Percentiles rank a stretch among this genome's conserved stretches.
phyloP scores from a whole-genome alignment of 2,329 filamentous ascomycete genomes.

The Aureobasidium sp. region DNA sequence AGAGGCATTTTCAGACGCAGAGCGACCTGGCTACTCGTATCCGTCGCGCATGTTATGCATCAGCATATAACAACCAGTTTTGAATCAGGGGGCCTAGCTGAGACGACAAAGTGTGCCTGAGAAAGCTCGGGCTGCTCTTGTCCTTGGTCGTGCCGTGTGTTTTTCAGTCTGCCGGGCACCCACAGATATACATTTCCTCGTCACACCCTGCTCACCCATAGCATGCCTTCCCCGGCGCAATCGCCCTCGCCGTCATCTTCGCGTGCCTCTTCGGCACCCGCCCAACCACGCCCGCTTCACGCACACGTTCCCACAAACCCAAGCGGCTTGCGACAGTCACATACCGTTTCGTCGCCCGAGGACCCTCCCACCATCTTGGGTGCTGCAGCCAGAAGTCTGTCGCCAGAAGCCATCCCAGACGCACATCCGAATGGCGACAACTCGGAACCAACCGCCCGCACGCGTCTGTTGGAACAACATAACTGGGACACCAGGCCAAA shows the following conservation, averaged over 20 bases:
- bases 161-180: neutral
- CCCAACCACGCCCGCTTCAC: constrained; percentile 8
- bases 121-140: constrained; percentile 7
- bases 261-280: constrained; percentile 3
- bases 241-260: constrained; percentile 1
- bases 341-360: constrained; percentile 15
- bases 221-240: neutral
- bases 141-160: neutral
- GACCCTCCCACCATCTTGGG: neutral
- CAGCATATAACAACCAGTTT: too few species aligned
- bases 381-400: neutral
- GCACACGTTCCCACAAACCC: constrained; percentile 17
- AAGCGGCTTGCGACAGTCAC: constrained; percentile 17
- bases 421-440: neutral
- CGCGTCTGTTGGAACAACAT: constrained; percentile 34
- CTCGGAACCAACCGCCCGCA: constrained; percentile 31
- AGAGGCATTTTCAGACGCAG: too few species aligned
- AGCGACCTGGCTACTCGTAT: too few species aligned
- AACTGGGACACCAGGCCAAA: constrained; percentile 27
- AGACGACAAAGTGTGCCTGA: neutral
- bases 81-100: too few species aligned
- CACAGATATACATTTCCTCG: neutral
- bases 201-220: neutral
- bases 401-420: constrained; percentile 1
- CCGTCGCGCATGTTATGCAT: too few species aligned